Evolutionary conservation across 106 monocot genomes (phyloP), one percentile per base, ranked within the genome.

Genomic region (Platanthera zijinensis): DNA sequence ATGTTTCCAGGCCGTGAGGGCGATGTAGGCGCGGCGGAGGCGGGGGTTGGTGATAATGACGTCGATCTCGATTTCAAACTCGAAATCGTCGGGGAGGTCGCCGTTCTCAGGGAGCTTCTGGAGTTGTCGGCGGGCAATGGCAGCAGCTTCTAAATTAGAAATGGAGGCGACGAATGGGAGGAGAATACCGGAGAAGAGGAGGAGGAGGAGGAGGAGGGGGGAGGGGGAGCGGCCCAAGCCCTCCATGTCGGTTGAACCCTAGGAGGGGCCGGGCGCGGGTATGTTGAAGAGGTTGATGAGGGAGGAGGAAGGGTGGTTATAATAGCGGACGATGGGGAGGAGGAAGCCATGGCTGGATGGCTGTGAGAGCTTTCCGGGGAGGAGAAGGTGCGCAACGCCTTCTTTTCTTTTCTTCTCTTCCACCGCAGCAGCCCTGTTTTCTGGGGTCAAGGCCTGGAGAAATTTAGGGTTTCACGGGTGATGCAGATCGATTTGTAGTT

Each of bases 1-100:
- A 25, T 52, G 73, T 48, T 81, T 87, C 87, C 87, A 87, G 3
- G 87, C 81, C 18, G 79, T 77, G 14, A 87, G 87, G 53, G 87
- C 87, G 30, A 87, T 76, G 87, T 84, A 87, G 45, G 87, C 84
- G 57, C 75, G 51, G 12, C 76, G 81, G 52, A 81, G 81, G 54
- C 63, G 67, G 14, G 78, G 57, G 72, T 84, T 87, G 15, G 19
- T n/a, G 68, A 89, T 83, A 74, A 10, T 2, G 21, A 49, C 59
- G 48, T 49, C 76, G 48, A 63, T 63, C 19, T 76, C 49, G 76
- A 62, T 39, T 48, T 78, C 75, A 5, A 9, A 19, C 56, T 85
- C 75, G 39, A 11, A 61, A 19, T 78, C 78, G 7, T 61, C 74
- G 13, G 80, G 80, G 80, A 80, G 82, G 80, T 82, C 78, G 74